phyloP scores from a whole-genome alignment of 176 grass and related monocot genomes.

The Pontederia paniculata region DNA sequence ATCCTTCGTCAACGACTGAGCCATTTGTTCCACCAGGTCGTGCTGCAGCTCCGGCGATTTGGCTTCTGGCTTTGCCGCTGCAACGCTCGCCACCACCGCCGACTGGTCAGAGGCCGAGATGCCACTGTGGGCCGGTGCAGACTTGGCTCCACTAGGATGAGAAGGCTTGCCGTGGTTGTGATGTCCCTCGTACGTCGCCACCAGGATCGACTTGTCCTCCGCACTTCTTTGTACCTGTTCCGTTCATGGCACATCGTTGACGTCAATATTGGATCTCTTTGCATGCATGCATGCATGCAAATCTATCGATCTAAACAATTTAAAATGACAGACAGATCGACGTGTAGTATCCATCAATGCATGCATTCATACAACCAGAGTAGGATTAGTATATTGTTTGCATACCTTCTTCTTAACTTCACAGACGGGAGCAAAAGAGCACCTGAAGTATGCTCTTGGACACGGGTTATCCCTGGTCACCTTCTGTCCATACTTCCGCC shows the following conservation, averaged over 20 bases:
- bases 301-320: no score
- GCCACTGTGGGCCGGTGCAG: slow-evolving; percentile 3
- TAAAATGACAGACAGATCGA: no score
- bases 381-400: no score
- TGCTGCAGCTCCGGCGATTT: slow-evolving; percentile 19
- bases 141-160: background rate
- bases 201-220: slow-evolving; percentile 41
- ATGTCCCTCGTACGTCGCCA: slow-evolving; percentile 82
- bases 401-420: slow-evolving; percentile 91
- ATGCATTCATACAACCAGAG: background rate
- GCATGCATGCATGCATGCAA: background rate
- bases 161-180: slow-evolving; percentile 58
- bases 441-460: slow-evolving; percentile 79
- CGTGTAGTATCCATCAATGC: no score
- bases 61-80: background rate
- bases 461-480: slow-evolving; percentile 95
- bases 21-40: slow-evolving; percentile 80
- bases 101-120: slow-evolving; percentile 1
- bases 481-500: slow-evolving; percentile 97
- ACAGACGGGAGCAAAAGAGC: slow-evolving; percentile 70
- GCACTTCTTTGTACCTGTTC: slow-evolving; percentile 74
- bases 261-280: background rate
- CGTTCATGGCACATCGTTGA: background rate
- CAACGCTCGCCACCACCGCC: background rate
- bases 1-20: slow-evolving; percentile 54